A percentile compares a stretch with the other conserved stretches of the same genome.
phyloP scores from a whole-genome alignment of 1,284 basidiomycete genomes.

The Cutaneotrichosporon sp. region DNA sequence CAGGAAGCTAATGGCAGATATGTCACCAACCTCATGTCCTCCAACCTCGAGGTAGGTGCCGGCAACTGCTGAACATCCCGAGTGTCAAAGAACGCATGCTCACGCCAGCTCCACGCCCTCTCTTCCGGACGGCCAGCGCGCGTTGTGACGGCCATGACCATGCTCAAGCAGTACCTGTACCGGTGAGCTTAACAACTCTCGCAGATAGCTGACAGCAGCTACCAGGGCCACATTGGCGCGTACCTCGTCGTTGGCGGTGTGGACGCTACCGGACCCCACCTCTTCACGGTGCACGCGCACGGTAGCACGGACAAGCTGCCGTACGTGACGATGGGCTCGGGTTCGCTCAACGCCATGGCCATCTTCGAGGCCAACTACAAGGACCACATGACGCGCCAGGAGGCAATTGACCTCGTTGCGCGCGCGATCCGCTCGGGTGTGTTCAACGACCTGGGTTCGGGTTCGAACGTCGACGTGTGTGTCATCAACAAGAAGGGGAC shows the following conservation, averaged over 20 bases:
- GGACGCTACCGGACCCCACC: slow-evolving; percentile 86
- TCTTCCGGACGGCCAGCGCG: slow-evolving; percentile 82
- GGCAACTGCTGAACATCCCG: no score
- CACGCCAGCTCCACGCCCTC: slow-evolving; percentile 67
- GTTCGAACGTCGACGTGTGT: slow-evolving; percentile 96
- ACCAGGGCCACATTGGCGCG: slow-evolving; percentile 93
- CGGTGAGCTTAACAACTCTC: slow-evolving; percentile 58
- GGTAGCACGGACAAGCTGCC: slow-evolving; percentile 98
- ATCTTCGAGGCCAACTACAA: slow-evolving; percentile 91
- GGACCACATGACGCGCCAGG: slow-evolving; percentile 77
- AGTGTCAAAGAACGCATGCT: slow-evolving; percentile 7
- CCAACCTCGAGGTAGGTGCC: slow-evolving; percentile 76
- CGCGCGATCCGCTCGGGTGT: slow-evolving; percentile 92
- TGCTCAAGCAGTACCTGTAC: slow-evolving; percentile 89
- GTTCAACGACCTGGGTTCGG: slow-evolving; percentile 98
- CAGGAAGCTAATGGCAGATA: slow-evolving; percentile 56
- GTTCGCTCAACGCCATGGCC: slow-evolving; percentile 95
- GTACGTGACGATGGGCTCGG: slow-evolving; percentile 98
- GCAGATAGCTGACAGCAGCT: slow-evolving; percentile 57
- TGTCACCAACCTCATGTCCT: slow-evolving; percentile 87
- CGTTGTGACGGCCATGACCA: slow-evolving; percentile 97
- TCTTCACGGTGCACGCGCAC: slow-evolving; percentile 96
- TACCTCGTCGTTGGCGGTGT: slow-evolving; percentile 97
- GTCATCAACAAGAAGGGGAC: slow-evolving; percentile 82
- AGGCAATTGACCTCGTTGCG: slow-evolving; percentile 81